phyloP scores from a whole-genome alignment of 306 rosid species.

The Trichosanthes cucumerina region DNA sequence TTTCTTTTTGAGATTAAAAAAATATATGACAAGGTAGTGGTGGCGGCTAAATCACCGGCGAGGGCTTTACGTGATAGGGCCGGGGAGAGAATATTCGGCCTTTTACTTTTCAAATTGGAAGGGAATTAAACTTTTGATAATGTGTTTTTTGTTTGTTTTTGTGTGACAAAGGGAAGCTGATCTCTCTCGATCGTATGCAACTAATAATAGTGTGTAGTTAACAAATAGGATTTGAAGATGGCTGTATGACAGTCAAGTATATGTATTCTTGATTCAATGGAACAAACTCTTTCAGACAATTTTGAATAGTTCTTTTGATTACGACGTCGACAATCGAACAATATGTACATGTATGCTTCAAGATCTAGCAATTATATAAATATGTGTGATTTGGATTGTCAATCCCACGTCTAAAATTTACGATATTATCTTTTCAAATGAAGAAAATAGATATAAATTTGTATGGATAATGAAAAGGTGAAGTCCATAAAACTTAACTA shows the following conservation, averaged over 20 bases:
- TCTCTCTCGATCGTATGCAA: not conserved
- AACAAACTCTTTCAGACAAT: not conserved
- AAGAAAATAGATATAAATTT: not conserved
- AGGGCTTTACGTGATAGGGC: not conserved
- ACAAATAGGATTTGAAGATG: not conserved
- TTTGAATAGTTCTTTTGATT: not conserved
- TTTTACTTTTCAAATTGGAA: not conserved
- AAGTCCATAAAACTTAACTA: no score
- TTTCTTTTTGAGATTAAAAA: not conserved
- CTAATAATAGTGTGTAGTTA: not conserved
- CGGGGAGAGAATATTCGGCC: not conserved
- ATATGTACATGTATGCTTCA: not conserved
- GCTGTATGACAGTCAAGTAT: not conserved
- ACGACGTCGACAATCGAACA: not conserved
- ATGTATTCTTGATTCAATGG: not conserved
- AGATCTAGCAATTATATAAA: not conserved
- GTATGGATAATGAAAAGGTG: no score
- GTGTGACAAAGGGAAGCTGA: not conserved
- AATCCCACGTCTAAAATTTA: not conserved
- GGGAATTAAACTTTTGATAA: not conserved
- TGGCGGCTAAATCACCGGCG: slow-evolving; percentile 1
- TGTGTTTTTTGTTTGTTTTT: not conserved
- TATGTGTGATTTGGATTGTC: not conserved
- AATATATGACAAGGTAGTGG: slow-evolving; percentile 6
- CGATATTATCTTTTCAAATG: not conserved